These are phyloP conservation scores for Aspergillus coremiiformis DNA, from an alignment of 495 filamentous ascomycete species.

Conservation along the genomic window DNA sequence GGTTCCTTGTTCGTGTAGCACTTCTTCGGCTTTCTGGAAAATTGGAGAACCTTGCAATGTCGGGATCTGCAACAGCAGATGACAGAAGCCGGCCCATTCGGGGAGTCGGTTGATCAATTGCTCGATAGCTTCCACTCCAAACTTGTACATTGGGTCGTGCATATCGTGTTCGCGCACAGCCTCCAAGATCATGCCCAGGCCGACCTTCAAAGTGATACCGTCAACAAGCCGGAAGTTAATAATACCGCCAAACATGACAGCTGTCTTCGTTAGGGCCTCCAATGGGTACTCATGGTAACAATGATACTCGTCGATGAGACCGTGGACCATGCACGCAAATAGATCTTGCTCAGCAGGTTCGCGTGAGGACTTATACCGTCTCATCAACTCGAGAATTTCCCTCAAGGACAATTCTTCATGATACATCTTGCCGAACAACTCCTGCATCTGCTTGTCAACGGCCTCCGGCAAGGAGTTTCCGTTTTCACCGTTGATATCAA, in stretches of 20 bases:
- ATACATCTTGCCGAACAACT: slow-evolving; percentile 95
- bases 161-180: slow-evolving; percentile 75
- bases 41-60: slow-evolving; percentile 77
- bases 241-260: slow-evolving; percentile 93
- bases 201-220: slow-evolving; percentile 82
- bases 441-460: slow-evolving; percentile 86
- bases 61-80: slow-evolving; percentile 69
- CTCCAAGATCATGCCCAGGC: slow-evolving; percentile 91
- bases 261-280: slow-evolving; percentile 87
- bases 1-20: slow-evolving; percentile 55
- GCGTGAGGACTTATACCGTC: slow-evolving; percentile 74
- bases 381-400: slow-evolving; percentile 71
- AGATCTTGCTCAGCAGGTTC: slow-evolving; percentile 82
- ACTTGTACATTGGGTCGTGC: slow-evolving; percentile 91
- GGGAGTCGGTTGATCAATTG: slow-evolving; percentile 73
- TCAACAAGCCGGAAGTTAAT: slow-evolving; percentile 87
- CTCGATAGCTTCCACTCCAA: slow-evolving; percentile 91
- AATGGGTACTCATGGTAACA: slow-evolving; percentile 92
- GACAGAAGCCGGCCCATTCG: slow-evolving; percentile 89
- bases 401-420: slow-evolving; percentile 74
- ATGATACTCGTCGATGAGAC: slow-evolving; percentile 92
- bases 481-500: slow-evolving; percentile 73
- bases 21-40: slow-evolving; percentile 72
- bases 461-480: slow-evolving; percentile 70
- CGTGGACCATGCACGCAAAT: slow-evolving; percentile 98